Evolutionary conservation across 129 eudicot species (phyloP), one percentile per base, ranked within the genome.

Genomic region (Pittosporum tobira): DNA sequence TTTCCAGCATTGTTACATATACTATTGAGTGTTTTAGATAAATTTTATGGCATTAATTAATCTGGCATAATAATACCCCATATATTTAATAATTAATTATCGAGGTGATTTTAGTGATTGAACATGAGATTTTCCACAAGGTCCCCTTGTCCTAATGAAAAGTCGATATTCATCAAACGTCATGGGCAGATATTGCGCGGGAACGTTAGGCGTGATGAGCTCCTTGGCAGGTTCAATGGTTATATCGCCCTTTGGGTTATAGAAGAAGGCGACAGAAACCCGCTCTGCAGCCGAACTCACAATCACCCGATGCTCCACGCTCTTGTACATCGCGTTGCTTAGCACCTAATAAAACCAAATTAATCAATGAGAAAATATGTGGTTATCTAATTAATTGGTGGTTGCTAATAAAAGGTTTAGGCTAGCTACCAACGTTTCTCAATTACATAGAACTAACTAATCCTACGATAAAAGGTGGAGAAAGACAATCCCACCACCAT

Each of bases 291-390:
- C 65, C 19, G 87, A 74, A 27, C 74, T 79, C 51, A 82, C 95
- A 4, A 82, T 58, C 66, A 86, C 95, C 43, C 86, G 72, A 51
- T 86, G 95, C 84, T 86, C 90, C 59, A 86, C 78, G 37, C 84
- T 86, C 69, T 65, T 82, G 80, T 81, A 82, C 21, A 31, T 71
- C 12, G 67, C 89, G 66, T 85, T 85, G 75, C 86, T 85, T 40
- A 85, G 21, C 15, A 85, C 80, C 94, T 85, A 15, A 4, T 6
- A 45, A 2, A 44, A 3, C 6, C 0, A 44, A 2, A 2, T 44
- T 4, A 44, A 44, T 16, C 3, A 44, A 31, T 0, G 8, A 31
- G 8, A 31, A 31, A 31, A 10, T 31, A 31, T 34, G 7, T 34
- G 0, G 40, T 6, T 8, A 34, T 34, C 7, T 34, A 34, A 34